Base-by-base conservation (phyloP, 768 basidiomycete genomes). In the Lyophyllum atratum region DNA sequence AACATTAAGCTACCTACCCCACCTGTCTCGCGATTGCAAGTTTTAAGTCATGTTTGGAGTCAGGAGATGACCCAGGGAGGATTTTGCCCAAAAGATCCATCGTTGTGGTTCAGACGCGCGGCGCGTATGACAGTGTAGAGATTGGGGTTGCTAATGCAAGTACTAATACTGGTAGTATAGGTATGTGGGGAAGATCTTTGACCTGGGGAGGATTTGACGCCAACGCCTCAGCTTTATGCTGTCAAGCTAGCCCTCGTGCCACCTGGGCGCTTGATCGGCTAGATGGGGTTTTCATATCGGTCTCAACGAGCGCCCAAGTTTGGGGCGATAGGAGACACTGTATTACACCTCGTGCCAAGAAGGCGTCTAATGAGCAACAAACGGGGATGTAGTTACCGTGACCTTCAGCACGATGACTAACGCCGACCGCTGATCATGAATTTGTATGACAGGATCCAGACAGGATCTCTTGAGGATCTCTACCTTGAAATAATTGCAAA, bases 1-100 rank as follows among this genome's bases (percentile, higher is more conserved):
- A n/a, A n/a, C 14, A 37, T 40, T n/a, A 15, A 47, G 47, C 58
- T 39, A 5, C 14, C 58, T 48, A 59, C 58, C 54, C 54, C 12
- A 60, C 42, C 11, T 21, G 25, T 7, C 28, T 22, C 19, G 55
- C 51, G 11, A 60, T 19, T 17, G 39, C 48, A 15, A 39, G 19
- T 25, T 42, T 48, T 22, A 24, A 0, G 37, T 60, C 59, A 15
- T n/a, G 28, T 45, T 39, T 21, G 2, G 25, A 3, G 15, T 59
- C 26, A 11, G 47, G 47, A 7, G 47, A 31, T 31, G n/a, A 22
- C 12, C 19, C 28, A 28, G 33, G n/a, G 1, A 22, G 21, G 14
- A 43, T 5, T 31, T 51, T 55, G 49, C 31, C 21, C 44, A 47
- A 24, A 9, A 40, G 28, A 9, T 19, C 28, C n/a, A n/a, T n/a